Conservation (phyloP, 192 early-diverging fungal species). For the Coemansia sp. region DNA sequence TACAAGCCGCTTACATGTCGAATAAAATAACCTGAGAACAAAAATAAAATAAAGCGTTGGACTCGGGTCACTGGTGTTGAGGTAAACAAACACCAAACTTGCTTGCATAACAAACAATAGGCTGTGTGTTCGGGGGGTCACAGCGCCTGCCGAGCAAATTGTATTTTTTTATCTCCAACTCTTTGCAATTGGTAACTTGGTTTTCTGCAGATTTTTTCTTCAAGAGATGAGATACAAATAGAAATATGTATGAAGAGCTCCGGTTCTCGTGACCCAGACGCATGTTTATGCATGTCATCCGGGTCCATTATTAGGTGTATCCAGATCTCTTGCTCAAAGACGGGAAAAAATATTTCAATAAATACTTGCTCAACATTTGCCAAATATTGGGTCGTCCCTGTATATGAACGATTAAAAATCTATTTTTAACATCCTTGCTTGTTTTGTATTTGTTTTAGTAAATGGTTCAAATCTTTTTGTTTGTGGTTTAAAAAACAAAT, state of each 20-base stretch:
- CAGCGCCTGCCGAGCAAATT: background rate
- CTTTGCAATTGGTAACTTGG: background rate
- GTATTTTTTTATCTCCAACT: background rate
- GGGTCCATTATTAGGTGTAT: background rate
- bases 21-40: background rate
- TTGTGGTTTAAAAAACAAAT: background rate
- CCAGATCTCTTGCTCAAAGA: background rate
- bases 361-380: no score
- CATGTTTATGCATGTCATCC: background rate
- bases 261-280: background rate
- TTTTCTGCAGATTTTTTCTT: background rate
- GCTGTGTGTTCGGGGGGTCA: background rate
- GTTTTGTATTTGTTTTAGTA: no score
- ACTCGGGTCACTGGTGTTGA: background rate
- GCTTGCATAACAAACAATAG: background rate
- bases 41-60: background rate
- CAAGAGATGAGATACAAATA: background rate
- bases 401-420: no score
- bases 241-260: background rate
- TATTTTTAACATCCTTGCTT: no score
- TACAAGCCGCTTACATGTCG: background rate
- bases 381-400: no score
- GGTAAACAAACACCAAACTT: background rate
- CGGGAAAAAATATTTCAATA: background rate
- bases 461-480: no score